These are phyloP conservation scores for grape (Vitis vinifera) DNA, from an alignment of 164 flowering plant species.

Conservation along the genomic window DNA sequence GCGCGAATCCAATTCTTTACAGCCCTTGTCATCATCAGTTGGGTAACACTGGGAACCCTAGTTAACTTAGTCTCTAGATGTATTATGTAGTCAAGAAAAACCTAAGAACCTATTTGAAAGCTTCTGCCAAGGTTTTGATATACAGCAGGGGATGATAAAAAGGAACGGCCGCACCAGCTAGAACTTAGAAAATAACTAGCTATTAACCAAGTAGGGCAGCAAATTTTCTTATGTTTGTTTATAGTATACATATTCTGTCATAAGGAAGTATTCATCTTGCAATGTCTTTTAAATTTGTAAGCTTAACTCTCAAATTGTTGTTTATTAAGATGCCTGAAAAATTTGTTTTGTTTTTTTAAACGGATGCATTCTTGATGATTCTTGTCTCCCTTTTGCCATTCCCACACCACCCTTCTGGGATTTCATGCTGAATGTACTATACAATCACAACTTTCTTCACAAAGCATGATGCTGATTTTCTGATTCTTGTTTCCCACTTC, in stretches of 20 bases:
- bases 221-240: constrained; percentile 23
- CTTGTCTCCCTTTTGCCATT: constrained; percentile 8
- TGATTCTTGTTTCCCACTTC: no score
- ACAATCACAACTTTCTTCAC: no score
- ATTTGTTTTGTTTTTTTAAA: constrained; percentile 1
- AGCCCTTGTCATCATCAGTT: constrained; percentile 25
- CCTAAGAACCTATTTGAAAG: constrained; percentile 18
- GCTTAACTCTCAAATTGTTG: constrained; percentile 15
- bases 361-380: not conserved
- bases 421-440: not conserved
- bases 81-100: constrained; percentile 24
- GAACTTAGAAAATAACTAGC: constrained; percentile 24
- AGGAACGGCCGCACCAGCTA: constrained; percentile 13
- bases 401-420: no score
- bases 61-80: constrained; percentile 25
- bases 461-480: no score
- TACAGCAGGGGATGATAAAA: constrained; percentile 14
- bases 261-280: constrained; percentile 28
- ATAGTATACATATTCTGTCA: constrained; percentile 33
- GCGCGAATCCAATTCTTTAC: constrained; percentile 34
- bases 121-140: constrained; percentile 37
- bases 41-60: constrained; percentile 17
- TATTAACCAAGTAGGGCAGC: constrained; percentile 31
- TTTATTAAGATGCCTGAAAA: constrained; percentile 10
- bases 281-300: constrained; percentile 22